phyloP scores from a whole-genome alignment of 1,284 basidiomycete genomes.

The Trichosporon coremiiforme region DNA sequence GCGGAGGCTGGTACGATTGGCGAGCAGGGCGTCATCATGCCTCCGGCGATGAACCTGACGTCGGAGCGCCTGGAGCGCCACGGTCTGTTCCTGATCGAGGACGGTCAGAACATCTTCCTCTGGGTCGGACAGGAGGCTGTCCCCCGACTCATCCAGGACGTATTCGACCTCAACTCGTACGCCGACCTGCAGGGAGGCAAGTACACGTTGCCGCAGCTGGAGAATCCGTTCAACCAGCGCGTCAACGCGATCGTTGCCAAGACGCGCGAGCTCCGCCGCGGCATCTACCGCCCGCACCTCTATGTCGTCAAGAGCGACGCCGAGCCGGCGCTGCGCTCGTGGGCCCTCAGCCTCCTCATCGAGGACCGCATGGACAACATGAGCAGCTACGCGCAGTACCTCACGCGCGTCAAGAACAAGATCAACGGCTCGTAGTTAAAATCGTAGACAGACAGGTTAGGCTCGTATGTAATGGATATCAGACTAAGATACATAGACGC shows the following conservation, averaged over 20 bases:
- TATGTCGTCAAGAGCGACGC: slow-evolving; percentile 98
- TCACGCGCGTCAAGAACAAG: slow-evolving; percentile 75
- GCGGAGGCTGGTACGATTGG: slow-evolving; percentile 53
- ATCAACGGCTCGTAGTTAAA: slow-evolving; percentile 49
- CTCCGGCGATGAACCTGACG: slow-evolving; percentile 77
- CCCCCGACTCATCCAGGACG: slow-evolving; percentile 88
- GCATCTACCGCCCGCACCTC: slow-evolving; percentile 90
- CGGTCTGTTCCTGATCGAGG: slow-evolving; percentile 95
- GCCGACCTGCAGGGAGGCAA: slow-evolving; percentile 89
- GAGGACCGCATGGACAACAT: slow-evolving; percentile 94
- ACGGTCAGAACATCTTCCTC: slow-evolving; percentile 95
- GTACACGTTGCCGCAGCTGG: slow-evolving; percentile 81
- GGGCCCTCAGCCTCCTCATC: slow-evolving; percentile 91
- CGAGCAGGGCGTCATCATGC: slow-evolving; percentile 49
- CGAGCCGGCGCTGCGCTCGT: slow-evolving; percentile 86
- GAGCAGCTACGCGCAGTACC: slow-evolving; percentile 93
- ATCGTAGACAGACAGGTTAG: slow-evolving; percentile 10
- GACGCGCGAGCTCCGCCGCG: slow-evolving; percentile 75
- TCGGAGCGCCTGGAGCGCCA: slow-evolving; percentile 93
- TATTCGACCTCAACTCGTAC: slow-evolving; percentile 88
- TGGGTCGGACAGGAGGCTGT: slow-evolving; percentile 98
- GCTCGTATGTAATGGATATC: slow-evolving; percentile 20
- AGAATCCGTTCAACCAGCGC: slow-evolving; percentile 90
- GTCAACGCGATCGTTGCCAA: slow-evolving; percentile 92
- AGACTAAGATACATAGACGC: slow-evolving; percentile 10